A percentile compares a stretch with the other conserved stretches of the same genome.
phyloP scores from a whole-genome alignment of 257 asterid genomes.

The Schizonepeta tenuifolia region DNA sequence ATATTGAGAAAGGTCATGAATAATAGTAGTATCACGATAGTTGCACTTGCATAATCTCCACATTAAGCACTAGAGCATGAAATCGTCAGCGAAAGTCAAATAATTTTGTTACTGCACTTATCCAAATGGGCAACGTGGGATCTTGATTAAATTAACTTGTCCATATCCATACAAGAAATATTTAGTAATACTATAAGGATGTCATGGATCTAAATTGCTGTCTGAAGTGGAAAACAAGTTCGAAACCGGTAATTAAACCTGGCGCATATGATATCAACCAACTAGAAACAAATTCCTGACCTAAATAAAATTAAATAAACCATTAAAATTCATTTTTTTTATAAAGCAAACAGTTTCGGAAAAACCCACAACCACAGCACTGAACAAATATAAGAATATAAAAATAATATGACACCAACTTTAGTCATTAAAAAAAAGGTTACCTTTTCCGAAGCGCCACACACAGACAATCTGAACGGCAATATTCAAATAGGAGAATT shows the following conservation, averaged over 20 bases:
- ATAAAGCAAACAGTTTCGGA: conserved; percentile 13
- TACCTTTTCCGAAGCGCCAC: conserved; percentile 42
- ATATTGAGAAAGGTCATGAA: too few species aligned
- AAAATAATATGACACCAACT: neutral
- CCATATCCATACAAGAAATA: conserved; percentile 23
- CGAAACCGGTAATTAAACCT: conserved; percentile 9
- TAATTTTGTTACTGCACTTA: neutral
- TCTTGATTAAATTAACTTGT: conserved; percentile 16
- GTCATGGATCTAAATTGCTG: conserved; percentile 39
- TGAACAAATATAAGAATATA: conserved; percentile 1
- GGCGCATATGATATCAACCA: conserved; percentile 29
- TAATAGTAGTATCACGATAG: too few species aligned
- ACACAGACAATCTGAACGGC: conserved; percentile 27
- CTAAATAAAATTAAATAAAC: conserved; percentile 11
- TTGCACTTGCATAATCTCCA: neutral
- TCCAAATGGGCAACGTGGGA: conserved; percentile 34
- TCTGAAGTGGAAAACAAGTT: conserved; percentile 34
- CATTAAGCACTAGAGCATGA: neutral
- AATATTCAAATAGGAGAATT: neutral
- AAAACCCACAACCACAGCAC: conserved; percentile 36
- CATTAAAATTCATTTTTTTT: neutral
- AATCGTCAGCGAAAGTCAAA: neutral
- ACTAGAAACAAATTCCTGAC: conserved; percentile 34
- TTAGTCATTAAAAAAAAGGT: neutral
- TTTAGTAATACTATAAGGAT: neutral